Conservation (phyloP, 2,329 filamentous ascomycete genomes). For the Aspergillus sp. region DNA sequence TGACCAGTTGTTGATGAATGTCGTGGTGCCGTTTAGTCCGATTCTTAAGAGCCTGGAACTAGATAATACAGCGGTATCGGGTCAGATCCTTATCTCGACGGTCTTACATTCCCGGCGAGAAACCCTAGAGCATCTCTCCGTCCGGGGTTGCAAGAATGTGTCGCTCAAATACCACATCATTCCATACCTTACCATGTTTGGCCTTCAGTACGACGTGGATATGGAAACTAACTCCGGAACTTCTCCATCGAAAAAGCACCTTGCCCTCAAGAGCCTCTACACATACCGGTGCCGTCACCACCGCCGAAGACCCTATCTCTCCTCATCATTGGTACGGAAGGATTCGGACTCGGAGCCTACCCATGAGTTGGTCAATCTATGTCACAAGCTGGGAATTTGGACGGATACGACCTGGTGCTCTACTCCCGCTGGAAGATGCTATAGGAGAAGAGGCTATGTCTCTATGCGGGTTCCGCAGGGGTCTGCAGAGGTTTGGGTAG, state of each 20-base stretch:
- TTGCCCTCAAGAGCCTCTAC: slow-evolving; percentile 57
- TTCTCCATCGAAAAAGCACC: slow-evolving; percentile 29
- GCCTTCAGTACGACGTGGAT: slow-evolving; percentile 39
- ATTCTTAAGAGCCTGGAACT: slow-evolving; percentile 54
- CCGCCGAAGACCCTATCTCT: slow-evolving; percentile 55
- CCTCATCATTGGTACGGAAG: slow-evolving; percentile 49
- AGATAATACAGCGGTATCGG: slow-evolving; percentile 58
- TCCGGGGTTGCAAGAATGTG: slow-evolving; percentile 60
- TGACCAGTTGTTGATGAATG: slow-evolving; percentile 53
- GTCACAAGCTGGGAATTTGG: slow-evolving; percentile 56
- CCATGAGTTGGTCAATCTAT: slow-evolving; percentile 56
- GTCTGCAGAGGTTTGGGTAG: slow-evolving; percentile 57
- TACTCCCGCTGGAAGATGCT: slow-evolving; percentile 53
- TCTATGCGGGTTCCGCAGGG: slow-evolving; percentile 51
- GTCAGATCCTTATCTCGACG: slow-evolving; percentile 51
- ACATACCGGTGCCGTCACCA: slow-evolving; percentile 61
- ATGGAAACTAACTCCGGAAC: slow-evolving; percentile 36
- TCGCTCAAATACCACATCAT: slow-evolving; percentile 62
- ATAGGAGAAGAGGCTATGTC: slow-evolving; percentile 53
- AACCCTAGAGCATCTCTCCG: slow-evolving; percentile 55
- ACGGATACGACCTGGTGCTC: slow-evolving; percentile 60
- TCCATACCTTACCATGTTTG: slow-evolving; percentile 50
- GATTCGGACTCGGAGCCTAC: slow-evolving; percentile 59
- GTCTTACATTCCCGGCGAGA: slow-evolving; percentile 51
- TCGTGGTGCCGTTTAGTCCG: slow-evolving; percentile 53